A percentile compares a stretch with the other conserved stretches of the same genome.
Evolutionary conservation across 306 rosid species (phyloP).

Genomic region (Prunus davidiana): DNA sequence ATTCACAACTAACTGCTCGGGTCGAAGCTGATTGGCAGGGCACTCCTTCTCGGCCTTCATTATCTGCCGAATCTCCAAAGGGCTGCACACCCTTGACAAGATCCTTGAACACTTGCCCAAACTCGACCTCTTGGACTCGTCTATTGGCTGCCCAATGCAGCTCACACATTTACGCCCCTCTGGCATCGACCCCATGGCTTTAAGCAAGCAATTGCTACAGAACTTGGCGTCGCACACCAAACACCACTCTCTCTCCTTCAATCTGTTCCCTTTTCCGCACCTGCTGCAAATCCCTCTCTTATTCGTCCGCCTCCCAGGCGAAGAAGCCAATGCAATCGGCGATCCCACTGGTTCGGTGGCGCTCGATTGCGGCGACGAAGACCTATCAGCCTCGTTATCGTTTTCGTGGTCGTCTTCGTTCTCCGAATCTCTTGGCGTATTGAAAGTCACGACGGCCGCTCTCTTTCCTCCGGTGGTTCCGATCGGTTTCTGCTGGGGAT

Average conservation of each 20-base stretch:
- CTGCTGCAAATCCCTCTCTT: constrained; percentile 64
- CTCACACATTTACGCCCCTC: constrained; percentile 87
- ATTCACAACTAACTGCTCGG: constrained; percentile 80
- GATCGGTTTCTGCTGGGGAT: constrained; percentile 9
- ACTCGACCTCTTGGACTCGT: constrained; percentile 57
- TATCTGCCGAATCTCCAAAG: constrained; percentile 82
- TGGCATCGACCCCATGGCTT: constrained; percentile 96
- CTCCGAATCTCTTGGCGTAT: constrained; percentile 59
- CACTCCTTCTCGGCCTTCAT: constrained; percentile 89
- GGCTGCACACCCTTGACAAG: constrained; percentile 70
- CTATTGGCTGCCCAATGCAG: constrained; percentile 75
- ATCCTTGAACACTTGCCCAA: constrained; percentile 76
- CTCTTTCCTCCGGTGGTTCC: constrained; percentile 31
- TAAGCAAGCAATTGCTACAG: constrained; percentile 71
- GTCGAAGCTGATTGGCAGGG: constrained; percentile 72
- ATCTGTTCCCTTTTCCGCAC: constrained; percentile 65
- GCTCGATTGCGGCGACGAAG: constrained; percentile 46
- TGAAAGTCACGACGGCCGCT: constrained; percentile 54
- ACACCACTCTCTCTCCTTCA: constrained; percentile 80
- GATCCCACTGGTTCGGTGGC: constrained; percentile 59
- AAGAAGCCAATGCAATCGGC: constrained; percentile 22
- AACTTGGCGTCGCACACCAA: constrained; percentile 75
- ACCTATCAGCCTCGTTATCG: constrained; percentile 44
- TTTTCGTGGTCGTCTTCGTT: constrained; percentile 46
- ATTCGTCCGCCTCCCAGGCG: constrained; percentile 11